phyloP scores from a whole-genome alignment of 129 eudicot genomes.

The Arctium minus region DNA sequence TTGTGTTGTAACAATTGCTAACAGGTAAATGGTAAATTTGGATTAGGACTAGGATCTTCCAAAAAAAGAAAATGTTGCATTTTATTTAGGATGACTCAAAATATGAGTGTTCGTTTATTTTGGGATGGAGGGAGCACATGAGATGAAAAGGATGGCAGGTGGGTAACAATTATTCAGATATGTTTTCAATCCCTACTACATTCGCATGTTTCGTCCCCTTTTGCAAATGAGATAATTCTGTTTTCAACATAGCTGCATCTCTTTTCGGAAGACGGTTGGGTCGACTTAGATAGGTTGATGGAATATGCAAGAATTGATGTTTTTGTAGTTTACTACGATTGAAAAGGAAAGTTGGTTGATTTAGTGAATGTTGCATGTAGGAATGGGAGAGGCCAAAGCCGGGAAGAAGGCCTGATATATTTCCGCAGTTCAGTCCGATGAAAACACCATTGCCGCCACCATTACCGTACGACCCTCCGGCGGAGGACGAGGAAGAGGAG shows the following conservation, averaged over 20 bases:
- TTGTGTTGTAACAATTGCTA: background rate
- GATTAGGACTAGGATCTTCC: background rate
- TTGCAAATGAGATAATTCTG: background rate
- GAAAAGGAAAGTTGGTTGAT: background rate
- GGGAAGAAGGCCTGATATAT: conserved; percentile 82
- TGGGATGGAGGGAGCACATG: background rate
- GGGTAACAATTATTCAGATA: background rate
- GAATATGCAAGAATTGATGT: background rate
- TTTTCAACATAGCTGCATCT: background rate
- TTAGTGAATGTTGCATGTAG: conserved; percentile 35
- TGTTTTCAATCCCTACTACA: background rate
- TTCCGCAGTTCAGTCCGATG: conserved; percentile 87
- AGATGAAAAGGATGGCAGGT: background rate
- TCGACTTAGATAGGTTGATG: no score
- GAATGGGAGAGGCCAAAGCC: conserved; percentile 83
- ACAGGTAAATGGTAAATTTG: background rate
- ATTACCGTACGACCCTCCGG: conserved; percentile 65
- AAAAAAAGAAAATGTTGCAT: background rate
- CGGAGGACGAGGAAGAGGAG: conserved; percentile 48
- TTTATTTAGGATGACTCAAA: background rate
- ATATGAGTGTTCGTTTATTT: background rate
- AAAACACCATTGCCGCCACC: conserved; percentile 87
- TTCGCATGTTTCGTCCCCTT: background rate
- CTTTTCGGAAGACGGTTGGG: no score
- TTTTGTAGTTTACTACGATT: no score